Evolutionary conservation across 2,329 filamentous ascomycete species (phyloP), one percentile per base, ranked within the genome.

Genomic region (Colletotrichum salicis): DNA sequence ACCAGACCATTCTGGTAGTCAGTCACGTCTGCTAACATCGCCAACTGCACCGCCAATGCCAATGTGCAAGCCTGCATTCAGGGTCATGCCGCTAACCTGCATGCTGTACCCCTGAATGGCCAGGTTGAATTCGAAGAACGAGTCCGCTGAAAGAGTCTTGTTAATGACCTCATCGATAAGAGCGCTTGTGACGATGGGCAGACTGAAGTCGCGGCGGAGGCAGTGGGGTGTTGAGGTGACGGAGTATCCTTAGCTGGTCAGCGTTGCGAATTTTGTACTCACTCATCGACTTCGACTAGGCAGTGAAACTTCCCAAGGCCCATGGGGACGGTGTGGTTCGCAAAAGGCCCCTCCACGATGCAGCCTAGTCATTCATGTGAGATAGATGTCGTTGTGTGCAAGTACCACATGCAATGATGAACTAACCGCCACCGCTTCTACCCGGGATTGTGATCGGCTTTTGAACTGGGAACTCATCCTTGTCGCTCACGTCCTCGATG

Each of bases 131-230:
- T 45, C 41, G 15, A 13, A 45, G 15, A 45, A 45, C 3, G 41
- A 19, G 41, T 13, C 13, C 19, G 41, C 41, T 45, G 41, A 15
- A 19, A 45, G 41, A 45, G 41, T 45, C 15, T n/a, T 19, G 19
- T n/a, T 19, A 5, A 45, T 45, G 41, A n/a, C 41, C 5, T 45
- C 41, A 5, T 45, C 41, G 15, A 15, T 58, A 15, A 65, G 63
- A 3, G 63, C 63, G n/a, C 35, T 51, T 5, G 27, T 58, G 24
- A 65, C 58, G 2, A 65, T 65, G 11, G 63, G 63, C 0, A 65
- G 12, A 29, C 63, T 65, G 63, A 65, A 65, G 13, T 65, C 63
- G 4, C 63, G 63, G 6, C 63, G 63, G 54, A 65, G 63, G 54
- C 63, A 65, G 35, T 65, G 63, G 2, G 63, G 63, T 3, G 54